Percentiles rank a stretch among this genome's conserved stretches.
Evolutionary conservation across 2,329 filamentous ascomycete genomes (phyloP).

Genomic region (Fusarium sp.): DNA sequence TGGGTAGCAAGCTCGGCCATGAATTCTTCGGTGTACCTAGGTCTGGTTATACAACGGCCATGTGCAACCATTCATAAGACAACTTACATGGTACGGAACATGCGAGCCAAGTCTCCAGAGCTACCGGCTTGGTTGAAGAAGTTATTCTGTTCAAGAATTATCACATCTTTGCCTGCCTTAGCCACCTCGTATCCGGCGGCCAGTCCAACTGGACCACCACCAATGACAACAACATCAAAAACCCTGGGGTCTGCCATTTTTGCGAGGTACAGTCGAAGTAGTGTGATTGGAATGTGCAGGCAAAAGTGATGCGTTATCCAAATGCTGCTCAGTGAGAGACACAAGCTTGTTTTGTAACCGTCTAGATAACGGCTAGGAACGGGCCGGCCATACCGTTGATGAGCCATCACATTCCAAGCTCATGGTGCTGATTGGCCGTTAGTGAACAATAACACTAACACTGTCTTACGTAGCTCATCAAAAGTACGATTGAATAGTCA

Average conservation of each 20-base stretch:
- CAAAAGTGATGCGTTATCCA: neutral
- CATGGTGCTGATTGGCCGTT: neutral
- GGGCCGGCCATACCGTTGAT: neutral
- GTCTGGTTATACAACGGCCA: neutral
- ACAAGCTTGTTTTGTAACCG: neutral
- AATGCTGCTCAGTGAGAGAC: accelerated
- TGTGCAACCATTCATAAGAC: accelerated
- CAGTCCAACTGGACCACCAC: conserved; percentile 29
- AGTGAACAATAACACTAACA: neutral
- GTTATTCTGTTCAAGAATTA: conserved; percentile 34
- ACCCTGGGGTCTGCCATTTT: neutral
- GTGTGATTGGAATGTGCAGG: no score
- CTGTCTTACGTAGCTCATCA: neutral
- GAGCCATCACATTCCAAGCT: neutral
- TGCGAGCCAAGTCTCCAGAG: conserved; percentile 29
- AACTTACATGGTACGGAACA: conserved; percentile 32
- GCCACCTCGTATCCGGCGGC: conserved; percentile 37
- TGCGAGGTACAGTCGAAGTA: neutral
- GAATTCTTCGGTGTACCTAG: conserved; percentile 34
- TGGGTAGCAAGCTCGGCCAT: conserved; percentile 30
- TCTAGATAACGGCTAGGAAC: neutral
- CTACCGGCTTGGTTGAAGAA: conserved; percentile 34
- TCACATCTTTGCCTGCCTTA: conserved; percentile 22
- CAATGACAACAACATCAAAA: conserved; percentile 27
- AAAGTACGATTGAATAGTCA: neutral